These are phyloP conservation scores for Emmonsiellopsis sp. DNA, from an alignment of 2,329 filamentous ascomycete genomes.

Conservation along the genomic window DNA sequence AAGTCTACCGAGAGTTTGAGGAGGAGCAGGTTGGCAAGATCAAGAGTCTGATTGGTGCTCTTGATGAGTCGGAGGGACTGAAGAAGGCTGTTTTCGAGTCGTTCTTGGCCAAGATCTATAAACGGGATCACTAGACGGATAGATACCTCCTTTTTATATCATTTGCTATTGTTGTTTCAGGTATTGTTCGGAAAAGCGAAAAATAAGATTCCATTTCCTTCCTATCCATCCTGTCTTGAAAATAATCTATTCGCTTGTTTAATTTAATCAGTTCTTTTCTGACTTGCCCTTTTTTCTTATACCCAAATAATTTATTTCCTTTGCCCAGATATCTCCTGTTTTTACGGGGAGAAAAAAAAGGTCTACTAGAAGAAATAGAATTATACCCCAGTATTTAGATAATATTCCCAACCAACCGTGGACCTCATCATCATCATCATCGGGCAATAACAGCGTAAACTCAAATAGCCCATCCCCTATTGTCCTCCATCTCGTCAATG, in stretches of 20 bases:
- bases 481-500: too few relatives aligned
- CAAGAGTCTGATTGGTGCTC: conserved; percentile 59
- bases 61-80: conserved; percentile 80
- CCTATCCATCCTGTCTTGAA: background rate
- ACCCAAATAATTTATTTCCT: too few relatives aligned
- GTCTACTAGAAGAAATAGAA: too few relatives aligned
- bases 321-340: too few relatives aligned
- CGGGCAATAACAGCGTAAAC: too few relatives aligned
- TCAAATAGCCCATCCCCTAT: too few relatives aligned
- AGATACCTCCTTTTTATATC: background rate
- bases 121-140: conserved; percentile 72
- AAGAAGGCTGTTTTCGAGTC: conserved; percentile 84
- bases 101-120: conserved; percentile 96
- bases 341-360: too few relatives aligned
- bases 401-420: too few relatives aligned
- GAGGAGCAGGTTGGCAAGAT: conserved; percentile 77
- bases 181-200: background rate
- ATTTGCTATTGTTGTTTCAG: background rate
- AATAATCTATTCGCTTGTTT: background rate
- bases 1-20: conserved; percentile 81
- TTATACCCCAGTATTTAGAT: too few relatives aligned
- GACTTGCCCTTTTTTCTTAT: too few relatives aligned
- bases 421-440: too few relatives aligned
- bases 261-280: too few relatives aligned
- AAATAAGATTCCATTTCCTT: background rate